A percentile compares a stretch with the other conserved stretches of the same genome.
These are phyloP conservation scores for Phylloporus scabripes DNA, from an alignment of 768 basidiomycete genomes.

Conservation along the genomic window DNA sequence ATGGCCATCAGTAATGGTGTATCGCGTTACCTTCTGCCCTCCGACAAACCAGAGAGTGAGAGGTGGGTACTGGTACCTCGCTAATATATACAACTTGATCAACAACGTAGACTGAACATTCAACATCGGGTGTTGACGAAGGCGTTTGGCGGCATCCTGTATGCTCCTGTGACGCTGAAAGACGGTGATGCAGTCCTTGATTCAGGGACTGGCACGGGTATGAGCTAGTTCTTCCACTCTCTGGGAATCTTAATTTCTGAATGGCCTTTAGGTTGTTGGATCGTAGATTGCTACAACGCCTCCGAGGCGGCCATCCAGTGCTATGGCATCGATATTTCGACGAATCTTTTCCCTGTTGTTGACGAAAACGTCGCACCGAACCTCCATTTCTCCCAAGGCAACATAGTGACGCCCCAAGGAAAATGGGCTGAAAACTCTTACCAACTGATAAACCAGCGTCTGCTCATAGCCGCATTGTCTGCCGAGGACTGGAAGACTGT, in stretches of 20 bases:
- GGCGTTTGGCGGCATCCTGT: not conserved
- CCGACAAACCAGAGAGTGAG: not conserved
- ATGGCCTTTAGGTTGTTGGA: not conserved
- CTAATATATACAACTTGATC: not conserved
- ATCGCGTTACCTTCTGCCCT: not conserved
- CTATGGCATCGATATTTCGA: slow-evolving; percentile 12
- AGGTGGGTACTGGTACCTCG: not conserved
- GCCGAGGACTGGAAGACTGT: slow-evolving; percentile 19
- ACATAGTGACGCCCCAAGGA: slow-evolving; percentile 6
- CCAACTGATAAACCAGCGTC: slow-evolving; percentile 25
- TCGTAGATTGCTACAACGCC: not conserved
- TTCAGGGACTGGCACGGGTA: slow-evolving; percentile 1
- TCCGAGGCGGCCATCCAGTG: not conserved
- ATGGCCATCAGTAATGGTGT: not conserved
- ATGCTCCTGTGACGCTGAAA: not conserved
- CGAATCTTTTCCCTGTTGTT: slow-evolving; percentile 7
- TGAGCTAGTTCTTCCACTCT: not conserved
- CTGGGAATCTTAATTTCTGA: not conserved
- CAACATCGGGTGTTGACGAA: not conserved
- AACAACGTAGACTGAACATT: not conserved
- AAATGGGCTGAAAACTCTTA: slow-evolving; percentile 20
- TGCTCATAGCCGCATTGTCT: slow-evolving; percentile 22
- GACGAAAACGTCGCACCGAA: not conserved
- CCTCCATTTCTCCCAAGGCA: not conserved
- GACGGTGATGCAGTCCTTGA: slow-evolving; percentile 1